A percentile compares a stretch with the other conserved stretches of the same genome.
These are phyloP conservation scores for Yarrowia yakushimensis DNA, from an alignment of 805 yeast genomes.

Conservation along the genomic window DNA sequence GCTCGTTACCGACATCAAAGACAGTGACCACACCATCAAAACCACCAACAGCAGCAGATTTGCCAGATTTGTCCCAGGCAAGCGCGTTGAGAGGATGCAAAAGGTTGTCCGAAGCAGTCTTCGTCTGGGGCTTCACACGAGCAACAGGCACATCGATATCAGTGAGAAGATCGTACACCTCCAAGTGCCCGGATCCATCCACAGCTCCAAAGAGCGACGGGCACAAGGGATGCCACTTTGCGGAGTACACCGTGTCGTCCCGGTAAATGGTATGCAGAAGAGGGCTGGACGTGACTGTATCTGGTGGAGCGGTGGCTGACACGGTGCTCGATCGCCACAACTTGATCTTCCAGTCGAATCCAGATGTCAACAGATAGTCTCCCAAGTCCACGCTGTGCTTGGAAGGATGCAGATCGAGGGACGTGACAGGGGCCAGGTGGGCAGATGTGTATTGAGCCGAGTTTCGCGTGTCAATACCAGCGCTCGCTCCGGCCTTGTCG, in stretches of 20 bases:
- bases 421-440: conserved; percentile 40
- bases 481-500: conserved; percentile 35
- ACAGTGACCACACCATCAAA: conserved; percentile 36
- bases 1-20: conserved; percentile 31
- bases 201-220: conserved; percentile 40
- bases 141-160: conserved; percentile 36
- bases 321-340: conserved; percentile 35
- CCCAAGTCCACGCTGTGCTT: conserved; percentile 32
- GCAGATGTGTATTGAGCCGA: conserved; percentile 30
- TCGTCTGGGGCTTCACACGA: conserved; percentile 27
- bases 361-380: conserved; percentile 36
- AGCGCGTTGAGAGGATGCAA: conserved; percentile 35
- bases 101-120: background rate
- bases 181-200: conserved; percentile 38
- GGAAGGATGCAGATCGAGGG: conserved; percentile 34
- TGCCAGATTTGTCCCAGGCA: conserved; percentile 36
- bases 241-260: conserved; percentile 39
- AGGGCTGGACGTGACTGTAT: background rate
- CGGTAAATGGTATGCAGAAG: conserved; percentile 23
- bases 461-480: conserved; percentile 35
- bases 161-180: conserved; percentile 41
- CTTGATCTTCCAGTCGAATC: conserved; percentile 40
- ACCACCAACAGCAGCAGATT: conserved; percentile 37
- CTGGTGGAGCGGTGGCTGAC: conserved; percentile 9
- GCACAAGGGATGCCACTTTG: conserved; percentile 40